Conservation (phyloP, 805 yeast species). For the Kregervanrija delftensis region DNA sequence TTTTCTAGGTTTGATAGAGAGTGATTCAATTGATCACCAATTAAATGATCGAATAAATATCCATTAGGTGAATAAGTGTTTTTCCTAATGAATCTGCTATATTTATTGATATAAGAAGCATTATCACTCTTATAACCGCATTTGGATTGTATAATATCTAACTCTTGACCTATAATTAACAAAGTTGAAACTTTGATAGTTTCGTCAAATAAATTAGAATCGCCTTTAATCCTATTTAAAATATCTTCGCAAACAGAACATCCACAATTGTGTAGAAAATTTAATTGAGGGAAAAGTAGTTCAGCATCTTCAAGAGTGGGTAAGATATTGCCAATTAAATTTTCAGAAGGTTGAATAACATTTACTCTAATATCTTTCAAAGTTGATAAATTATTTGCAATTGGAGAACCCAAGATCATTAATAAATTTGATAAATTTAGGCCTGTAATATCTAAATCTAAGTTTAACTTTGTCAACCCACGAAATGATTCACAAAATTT, state of each 20-base stretch:
- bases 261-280: conserved; percentile 20
- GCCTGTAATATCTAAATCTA: conserved; percentile 23
- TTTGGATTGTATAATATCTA: conserved; percentile 18
- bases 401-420: conserved; percentile 27
- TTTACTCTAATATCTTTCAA: conserved; percentile 22
- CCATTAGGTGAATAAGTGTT: conserved; percentile 12
- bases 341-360: conserved; percentile 24
- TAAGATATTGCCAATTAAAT: conserved; percentile 22
- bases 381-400: conserved; percentile 19
- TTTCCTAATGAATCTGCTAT: conserved; percentile 14
- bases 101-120: conserved; percentile 9
- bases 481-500: conserved; percentile 23
- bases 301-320: conserved; percentile 25
- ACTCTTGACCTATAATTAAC: conserved; percentile 26
- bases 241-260: conserved; percentile 20
- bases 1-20: conserved; percentile 15
- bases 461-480: conserved; percentile 13
- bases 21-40: conserved; percentile 18
- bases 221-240: conserved; percentile 1
- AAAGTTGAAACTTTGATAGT: conserved; percentile 26
- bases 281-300: conserved; percentile 22
- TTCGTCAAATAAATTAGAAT: conserved; percentile 12
- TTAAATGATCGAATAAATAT: conserved; percentile 25
- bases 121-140: conserved; percentile 6
- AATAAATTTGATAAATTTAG: conserved; percentile 25